phyloP scores from a whole-genome alignment of 2,329 filamentous ascomycete genomes.

The Fusarium tjaetaba region DNA sequence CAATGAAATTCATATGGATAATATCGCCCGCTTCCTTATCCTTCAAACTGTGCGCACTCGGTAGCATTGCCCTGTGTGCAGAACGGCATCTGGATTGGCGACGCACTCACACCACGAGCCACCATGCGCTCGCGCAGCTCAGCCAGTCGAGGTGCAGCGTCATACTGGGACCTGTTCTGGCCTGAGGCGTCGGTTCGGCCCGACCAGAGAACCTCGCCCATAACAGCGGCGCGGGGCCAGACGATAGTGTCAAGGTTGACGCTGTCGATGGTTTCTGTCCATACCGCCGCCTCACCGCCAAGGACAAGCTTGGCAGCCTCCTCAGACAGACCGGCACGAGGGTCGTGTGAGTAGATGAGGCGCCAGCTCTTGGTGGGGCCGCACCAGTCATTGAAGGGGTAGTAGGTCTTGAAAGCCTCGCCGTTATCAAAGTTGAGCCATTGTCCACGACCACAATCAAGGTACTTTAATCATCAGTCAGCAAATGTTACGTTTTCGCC shows the following conservation, averaged over 20 bases:
- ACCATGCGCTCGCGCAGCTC: conserved; percentile 83
- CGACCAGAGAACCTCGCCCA: conserved; percentile 83
- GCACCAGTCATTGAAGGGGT: conserved; percentile 85
- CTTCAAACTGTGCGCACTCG: conserved; percentile 38
- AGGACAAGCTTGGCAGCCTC: conserved; percentile 74
- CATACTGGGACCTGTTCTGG: conserved; percentile 75
- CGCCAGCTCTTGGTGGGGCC: conserved; percentile 83
- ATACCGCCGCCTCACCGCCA: conserved; percentile 84
- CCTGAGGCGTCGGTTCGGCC: conserved; percentile 73
- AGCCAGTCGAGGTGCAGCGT: conserved; percentile 74
- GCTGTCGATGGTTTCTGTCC: conserved; percentile 82
- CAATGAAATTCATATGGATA: neutral
- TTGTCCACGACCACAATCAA: conserved; percentile 83
- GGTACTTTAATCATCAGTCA: conserved; percentile 64
- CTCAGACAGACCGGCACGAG: conserved; percentile 69
- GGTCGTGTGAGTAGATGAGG: conserved; percentile 83
- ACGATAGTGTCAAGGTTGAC: conserved; percentile 79
- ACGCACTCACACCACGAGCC: conserved; percentile 69
- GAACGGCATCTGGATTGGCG: conserved; percentile 73
- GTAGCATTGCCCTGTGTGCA: conserved; percentile 45
- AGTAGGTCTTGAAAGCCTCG: conserved; percentile 60
- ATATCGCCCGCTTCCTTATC: neutral
- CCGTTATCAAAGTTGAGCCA: conserved; percentile 78
- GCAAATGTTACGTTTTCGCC: neutral
- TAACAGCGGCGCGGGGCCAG: conserved; percentile 81